A percentile compares a stretch with the other conserved stretches of the same genome.
These are phyloP conservation scores for Spatholobus suberectus DNA, from an alignment of 306 rosid genomes.

Conservation along the genomic window DNA sequence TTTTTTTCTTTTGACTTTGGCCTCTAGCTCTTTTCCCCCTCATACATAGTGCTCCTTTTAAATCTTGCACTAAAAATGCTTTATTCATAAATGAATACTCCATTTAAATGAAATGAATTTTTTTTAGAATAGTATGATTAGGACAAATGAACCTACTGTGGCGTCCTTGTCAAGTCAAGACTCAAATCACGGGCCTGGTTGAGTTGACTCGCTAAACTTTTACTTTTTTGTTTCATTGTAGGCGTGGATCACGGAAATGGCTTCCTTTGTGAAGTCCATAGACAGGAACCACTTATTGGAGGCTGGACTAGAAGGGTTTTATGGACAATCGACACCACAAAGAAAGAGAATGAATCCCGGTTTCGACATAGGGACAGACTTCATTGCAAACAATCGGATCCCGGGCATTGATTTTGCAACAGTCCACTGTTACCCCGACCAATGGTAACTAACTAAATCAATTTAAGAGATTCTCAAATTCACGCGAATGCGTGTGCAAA, in stretches of 20 bases:
- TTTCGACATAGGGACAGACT: slow-evolving; percentile 77
- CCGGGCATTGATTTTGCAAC: slow-evolving; percentile 85
- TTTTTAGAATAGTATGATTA: background rate
- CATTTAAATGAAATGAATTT: background rate
- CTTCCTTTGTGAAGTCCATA: slow-evolving; percentile 78
- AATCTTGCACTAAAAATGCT: slow-evolving; percentile 7
- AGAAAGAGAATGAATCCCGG: slow-evolving; percentile 71
- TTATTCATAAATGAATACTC: background rate
- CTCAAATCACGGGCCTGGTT: slow-evolving; percentile 43
- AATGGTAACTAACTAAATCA: slow-evolving; percentile 55
- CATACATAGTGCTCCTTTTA: background rate
- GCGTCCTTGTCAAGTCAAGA: background rate
- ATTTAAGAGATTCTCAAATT: background rate
- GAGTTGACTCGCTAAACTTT: background rate
- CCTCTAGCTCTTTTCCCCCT: background rate
- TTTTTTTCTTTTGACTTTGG: slow-evolving; percentile 34
- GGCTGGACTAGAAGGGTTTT: slow-evolving; percentile 91
- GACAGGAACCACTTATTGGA: slow-evolving; percentile 91
- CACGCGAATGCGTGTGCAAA: background rate
- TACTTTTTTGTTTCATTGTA: slow-evolving; percentile 29
- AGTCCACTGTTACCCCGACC: slow-evolving; percentile 90
- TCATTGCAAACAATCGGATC: slow-evolving; percentile 74
- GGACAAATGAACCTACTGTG: background rate
- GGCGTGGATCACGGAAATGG: slow-evolving; percentile 98
- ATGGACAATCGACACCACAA: slow-evolving; percentile 82